phyloP scores from a whole-genome alignment of 257 asterid species.

The Coffea canephora region DNA sequence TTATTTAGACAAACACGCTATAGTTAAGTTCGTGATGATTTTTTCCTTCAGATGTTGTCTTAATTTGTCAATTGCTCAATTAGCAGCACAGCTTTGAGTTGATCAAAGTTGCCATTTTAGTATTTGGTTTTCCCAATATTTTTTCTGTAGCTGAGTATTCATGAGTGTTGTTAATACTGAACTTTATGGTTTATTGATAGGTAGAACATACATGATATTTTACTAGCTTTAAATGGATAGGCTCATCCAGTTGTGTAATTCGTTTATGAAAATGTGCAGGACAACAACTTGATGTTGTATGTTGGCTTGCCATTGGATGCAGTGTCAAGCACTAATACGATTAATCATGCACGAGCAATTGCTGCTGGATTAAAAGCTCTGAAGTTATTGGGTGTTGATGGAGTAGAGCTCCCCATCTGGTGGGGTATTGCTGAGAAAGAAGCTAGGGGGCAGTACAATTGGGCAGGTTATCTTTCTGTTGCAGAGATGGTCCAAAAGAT shows the following conservation, averaged over 20 bases:
- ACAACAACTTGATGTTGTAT: constrained; percentile 42
- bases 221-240: background rate
- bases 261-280: constrained; percentile 36
- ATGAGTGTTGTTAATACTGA: background rate
- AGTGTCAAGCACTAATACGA: constrained; percentile 46
- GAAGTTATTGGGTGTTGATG: constrained; percentile 75
- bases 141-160: background rate
- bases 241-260: background rate
- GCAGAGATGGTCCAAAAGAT: constrained; percentile 57
- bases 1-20: background rate
- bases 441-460: constrained; percentile 59
- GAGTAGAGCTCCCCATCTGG: constrained; percentile 93
- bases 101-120: background rate
- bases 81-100: background rate
- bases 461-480: constrained; percentile 67
- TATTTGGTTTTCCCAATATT: background rate
- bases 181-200: background rate
- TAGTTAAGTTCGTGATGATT: background rate
- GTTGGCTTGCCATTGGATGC: constrained; percentile 87
- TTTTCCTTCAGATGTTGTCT: background rate
- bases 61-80: background rate
- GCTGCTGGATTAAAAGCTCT: constrained; percentile 78
- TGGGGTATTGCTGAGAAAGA: constrained; percentile 89
- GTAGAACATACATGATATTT: background rate
- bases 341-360: constrained; percentile 73